A percentile compares a stretch with the other conserved stretches of the same genome.
These are phyloP conservation scores for Cadophora sp. DNA, from an alignment of 2,329 filamentous ascomycete species.

Conservation along the genomic window DNA sequence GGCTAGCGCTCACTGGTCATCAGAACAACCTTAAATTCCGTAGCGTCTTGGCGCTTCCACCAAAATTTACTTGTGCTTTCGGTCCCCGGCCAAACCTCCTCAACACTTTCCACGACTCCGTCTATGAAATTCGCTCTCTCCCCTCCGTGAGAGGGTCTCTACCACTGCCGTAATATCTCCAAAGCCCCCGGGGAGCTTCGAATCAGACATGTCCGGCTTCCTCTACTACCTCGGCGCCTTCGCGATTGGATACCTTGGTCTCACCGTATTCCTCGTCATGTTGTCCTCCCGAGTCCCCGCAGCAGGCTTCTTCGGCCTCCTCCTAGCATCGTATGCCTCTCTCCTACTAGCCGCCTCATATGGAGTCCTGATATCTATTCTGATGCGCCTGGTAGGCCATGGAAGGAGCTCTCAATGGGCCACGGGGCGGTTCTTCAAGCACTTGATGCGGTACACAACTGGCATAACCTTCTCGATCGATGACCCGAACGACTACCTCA, in stretches of 20 bases:
- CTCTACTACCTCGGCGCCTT: slow-evolving; percentile 52
- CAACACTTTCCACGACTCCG: slow-evolving; percentile 19
- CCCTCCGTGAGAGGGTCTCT: slow-evolving; percentile 43
- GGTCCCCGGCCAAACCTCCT: slow-evolving; percentile 24
- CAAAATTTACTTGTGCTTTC: slow-evolving; percentile 16
- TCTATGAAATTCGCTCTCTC: slow-evolving; percentile 35
- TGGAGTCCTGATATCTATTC: slow-evolving; percentile 76
- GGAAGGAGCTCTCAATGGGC: slow-evolving; percentile 86
- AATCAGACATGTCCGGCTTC: slow-evolving; percentile 41
- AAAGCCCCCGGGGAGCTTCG: neutral
- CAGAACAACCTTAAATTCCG: slow-evolving; percentile 30
- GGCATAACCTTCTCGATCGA: slow-evolving; percentile 80
- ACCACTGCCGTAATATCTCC: slow-evolving; percentile 19
- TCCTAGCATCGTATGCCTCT: slow-evolving; percentile 69
- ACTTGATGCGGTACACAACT: slow-evolving; percentile 74
- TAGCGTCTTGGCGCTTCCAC: slow-evolving; percentile 23
- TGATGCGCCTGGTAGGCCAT: slow-evolving; percentile 74
- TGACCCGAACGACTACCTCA: slow-evolving; percentile 64
- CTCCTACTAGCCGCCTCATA: slow-evolving; percentile 69
- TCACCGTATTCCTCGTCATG: slow-evolving; percentile 65
- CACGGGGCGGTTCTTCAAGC: slow-evolving; percentile 79
- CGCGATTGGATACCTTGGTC: slow-evolving; percentile 57
- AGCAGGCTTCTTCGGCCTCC: slow-evolving; percentile 72
- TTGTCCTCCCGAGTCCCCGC: slow-evolving; percentile 64
- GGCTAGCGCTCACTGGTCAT: slow-evolving; percentile 14